Base-by-base conservation (phyloP, 2,329 filamentous ascomycete genomes). In the Teratosphaeria viscida region DNA sequence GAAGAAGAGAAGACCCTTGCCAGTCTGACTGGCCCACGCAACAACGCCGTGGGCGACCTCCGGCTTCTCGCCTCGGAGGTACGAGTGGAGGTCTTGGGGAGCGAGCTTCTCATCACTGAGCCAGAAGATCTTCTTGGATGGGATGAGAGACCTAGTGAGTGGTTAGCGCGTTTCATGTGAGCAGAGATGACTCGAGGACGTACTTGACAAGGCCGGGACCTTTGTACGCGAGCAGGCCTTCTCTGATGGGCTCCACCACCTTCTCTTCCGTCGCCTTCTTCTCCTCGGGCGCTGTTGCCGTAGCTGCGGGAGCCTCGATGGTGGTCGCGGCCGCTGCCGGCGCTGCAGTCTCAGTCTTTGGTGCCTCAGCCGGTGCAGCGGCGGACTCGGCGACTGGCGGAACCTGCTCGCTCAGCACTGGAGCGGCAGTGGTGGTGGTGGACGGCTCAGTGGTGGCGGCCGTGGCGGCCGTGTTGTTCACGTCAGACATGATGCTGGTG, bases 1-100 rank as follows among this genome's bases (percentile, higher is more conserved):
- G 77, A 90, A 89, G 82, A 95, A 96, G 52, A 97, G 81, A 23
- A 97, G 87, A 72, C 94, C 94, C 82, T 95, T 95, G 75, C 92
- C 92, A 61, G 92, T 96, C 81, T 95, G 85, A 67, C 85, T 86
- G 64, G 92, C 90, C 90, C 94, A 96, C 39, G 94, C 88, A 67
- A 85, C 87, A 68, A 88, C 87, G 66, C 89, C 82, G 79, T 95
- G 87, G 62, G 88, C 87, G 66, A 86, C 81, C 58, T 86, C 81
- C 59, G 86, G 81, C 86, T 96, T 96, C 83, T 96, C 91, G 70
- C 85, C 86, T 78, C 91, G 90, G 68, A 95, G 82, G 80, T 92
- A 96, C 68, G 82, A 78, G 67, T 81, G 76, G 60, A 96, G 82
- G 72, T 87, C 82, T 77, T 92, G 87, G 68, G 84, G 77, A 71